Evolutionary conservation across 352 stramenopile genomes (phyloP).

Genomic region (Pythium insidiosum): DNA sequence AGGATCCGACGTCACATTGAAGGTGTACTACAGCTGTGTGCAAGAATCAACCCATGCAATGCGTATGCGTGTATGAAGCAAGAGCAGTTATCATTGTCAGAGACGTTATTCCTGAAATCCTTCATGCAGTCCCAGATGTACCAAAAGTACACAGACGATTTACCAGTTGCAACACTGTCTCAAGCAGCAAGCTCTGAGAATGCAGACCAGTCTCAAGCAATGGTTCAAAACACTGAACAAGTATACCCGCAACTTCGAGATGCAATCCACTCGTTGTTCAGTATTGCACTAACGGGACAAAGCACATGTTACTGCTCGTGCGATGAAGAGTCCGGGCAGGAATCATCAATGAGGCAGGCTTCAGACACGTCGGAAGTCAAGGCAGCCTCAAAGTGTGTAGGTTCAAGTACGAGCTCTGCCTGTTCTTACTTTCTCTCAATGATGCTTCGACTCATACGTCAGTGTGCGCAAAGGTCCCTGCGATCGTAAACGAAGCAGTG

Average conservation of each 20-base stretch:
- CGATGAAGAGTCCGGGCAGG: no score
- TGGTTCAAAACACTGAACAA: not conserved
- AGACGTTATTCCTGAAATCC: slow-evolving; percentile 15
- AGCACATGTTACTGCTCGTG: no score
- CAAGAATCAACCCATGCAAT: slow-evolving; percentile 16
- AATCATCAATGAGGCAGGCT: no score
- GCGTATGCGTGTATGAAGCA: slow-evolving; percentile 18
- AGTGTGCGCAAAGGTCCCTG: no score
- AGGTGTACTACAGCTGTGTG: slow-evolving; percentile 9
- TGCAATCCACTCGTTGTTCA: slow-evolving; percentile 2
- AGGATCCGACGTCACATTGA: slow-evolving; percentile 10
- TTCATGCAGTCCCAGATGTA: slow-evolving; percentile 24
- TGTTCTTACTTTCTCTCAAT: no score
- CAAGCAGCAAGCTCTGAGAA: not conserved
- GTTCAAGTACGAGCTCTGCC: no score
- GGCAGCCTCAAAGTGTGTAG: no score
- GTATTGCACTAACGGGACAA: slow-evolving; percentile 3
- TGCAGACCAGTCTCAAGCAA: not conserved
- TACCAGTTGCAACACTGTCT: no score
- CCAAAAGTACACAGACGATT: slow-evolving; percentile 17
- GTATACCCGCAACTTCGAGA: not conserved
- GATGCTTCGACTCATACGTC: no score
- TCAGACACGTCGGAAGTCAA: no score
- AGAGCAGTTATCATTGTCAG: slow-evolving; percentile 15
- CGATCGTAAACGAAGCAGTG: no score